A percentile compares a stretch with the other conserved stretches of the same genome.
These are phyloP conservation scores for Pyrrhoderma lamaoense DNA, from an alignment of 1,284 basidiomycete genomes.

Conservation along the genomic window DNA sequence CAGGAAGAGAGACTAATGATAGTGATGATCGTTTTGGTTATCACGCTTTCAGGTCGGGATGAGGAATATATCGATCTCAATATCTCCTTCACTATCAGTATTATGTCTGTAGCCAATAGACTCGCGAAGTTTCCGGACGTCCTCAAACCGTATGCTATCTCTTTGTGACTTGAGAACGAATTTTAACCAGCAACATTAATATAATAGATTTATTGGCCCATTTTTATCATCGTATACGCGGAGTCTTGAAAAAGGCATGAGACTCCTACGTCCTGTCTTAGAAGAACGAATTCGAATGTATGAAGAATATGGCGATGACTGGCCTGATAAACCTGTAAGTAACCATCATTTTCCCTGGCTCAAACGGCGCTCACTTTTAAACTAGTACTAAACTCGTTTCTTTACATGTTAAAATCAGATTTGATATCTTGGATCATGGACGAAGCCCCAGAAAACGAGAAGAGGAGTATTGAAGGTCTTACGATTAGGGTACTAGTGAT, in stretches of 20 bases:
- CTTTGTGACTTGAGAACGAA: too few species aligned
- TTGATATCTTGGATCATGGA: conserved; percentile 17
- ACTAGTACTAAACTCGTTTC: neutral
- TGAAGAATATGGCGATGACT: conserved; percentile 29
- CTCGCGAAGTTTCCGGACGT: conserved; percentile 32
- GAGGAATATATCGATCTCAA: conserved; percentile 34
- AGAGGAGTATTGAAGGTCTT: conserved; percentile 13
- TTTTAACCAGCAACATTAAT: neutral
- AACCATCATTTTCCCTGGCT: too few species aligned
- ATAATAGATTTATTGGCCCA: conserved; percentile 7
- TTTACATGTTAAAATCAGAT: conserved; percentile 2
- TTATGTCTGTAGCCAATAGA: conserved; percentile 23
- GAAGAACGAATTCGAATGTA: conserved; percentile 30
- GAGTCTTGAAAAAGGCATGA: conserved; percentile 20
- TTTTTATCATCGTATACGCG: neutral
- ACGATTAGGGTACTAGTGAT: conserved; percentile 23
- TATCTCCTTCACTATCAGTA: conserved; percentile 27
- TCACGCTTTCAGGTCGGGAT: conserved; percentile 32
- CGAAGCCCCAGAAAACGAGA: conserved; percentile 14
- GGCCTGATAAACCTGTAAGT: conserved; percentile 33
- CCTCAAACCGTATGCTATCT: conserved; percentile 20
- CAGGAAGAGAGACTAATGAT: too few species aligned
- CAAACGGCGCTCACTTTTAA: too few species aligned
- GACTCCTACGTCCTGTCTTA: conserved; percentile 31
- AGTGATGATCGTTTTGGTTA: neutral